Evolutionary conservation across 768 basidiomycete species (phyloP), one percentile per base, ranked within the genome.

Genomic region (Lentinula edodes): DNA sequence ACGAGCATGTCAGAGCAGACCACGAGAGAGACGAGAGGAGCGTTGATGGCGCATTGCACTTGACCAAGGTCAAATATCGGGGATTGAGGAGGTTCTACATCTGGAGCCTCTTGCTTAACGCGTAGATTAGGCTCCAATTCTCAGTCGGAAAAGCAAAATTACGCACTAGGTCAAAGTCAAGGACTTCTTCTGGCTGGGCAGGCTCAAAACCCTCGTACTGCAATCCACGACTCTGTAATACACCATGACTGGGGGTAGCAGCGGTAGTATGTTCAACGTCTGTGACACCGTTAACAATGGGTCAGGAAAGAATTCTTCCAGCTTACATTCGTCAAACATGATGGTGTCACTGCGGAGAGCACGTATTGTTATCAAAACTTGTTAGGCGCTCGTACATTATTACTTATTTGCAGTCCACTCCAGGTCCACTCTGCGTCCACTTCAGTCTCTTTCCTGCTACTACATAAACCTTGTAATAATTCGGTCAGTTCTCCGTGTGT

Each of bases 181-280:
- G 78, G 61, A 73, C 72, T 46, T 81, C 82, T 60, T 81, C 73
- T 43, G 48, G 66, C 1, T 86, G 83, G 18, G 86, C 86, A 20
- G 83, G 84, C 72, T 98, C 95, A 68, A 94, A 98, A 9, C 94
- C 95, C 69, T 96, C 90, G 67, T 90, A 95, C 59, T 89, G 85
- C 23, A 95, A 74, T 16, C 36, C 34, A 15, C 39, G 38, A 83
- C 78, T 3, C 87, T 86, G 23, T 84, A 69, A 1, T 81, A 75
- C 32, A 72, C 66, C 70, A 41, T 71, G 69, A 34, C 74, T 73
- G 15, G 74, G 71, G 5, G 80, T 72, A 18, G 87, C 81, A 4
- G 80, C 78, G 38, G 82, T 77, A 18, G 92, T 78, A 71, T 95
- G 95, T 71, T 97, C 92, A 66, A 97, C 93, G 72, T 92, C 95